Base-by-base conservation (phyloP, 2,329 filamentous ascomycete genomes). In the Emergomyces pasteurianus region DNA sequence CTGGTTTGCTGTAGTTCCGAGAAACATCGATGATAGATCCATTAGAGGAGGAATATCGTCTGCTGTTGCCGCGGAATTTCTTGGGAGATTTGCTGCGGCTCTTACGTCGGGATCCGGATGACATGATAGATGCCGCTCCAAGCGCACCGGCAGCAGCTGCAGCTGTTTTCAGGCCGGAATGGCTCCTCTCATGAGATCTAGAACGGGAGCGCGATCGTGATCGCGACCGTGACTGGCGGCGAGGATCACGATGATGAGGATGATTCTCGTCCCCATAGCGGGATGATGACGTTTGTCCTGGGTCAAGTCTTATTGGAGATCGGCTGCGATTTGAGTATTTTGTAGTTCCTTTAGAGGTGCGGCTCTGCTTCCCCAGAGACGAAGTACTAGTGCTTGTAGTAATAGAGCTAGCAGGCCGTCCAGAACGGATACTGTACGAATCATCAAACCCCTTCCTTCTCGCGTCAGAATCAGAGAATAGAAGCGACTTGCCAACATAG, bases 11-110 rank as follows among this genome's bases (percentile, higher is more conserved):
- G 58, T 79, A 78, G 54, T 78, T 75, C 46, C 79, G 80, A 56
- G 86, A 88, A 58, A 90, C 85, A 67, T 90, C 86, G 59, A 89
- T 73, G 60, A 85, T 78, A 1, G 85, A 87, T 18, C 80, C 80
- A 43, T 79, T 83, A 60, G 78, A 82, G 26, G 78, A 81, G n/a
- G 66, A 71, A 63, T 71, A 75, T 64, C 65, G 68, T 58, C 61
- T 62, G 66, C 55, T 66, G 64, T 60, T 62, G 66, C 55, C 65
- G 64, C 50, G 38, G 9, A 59, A 43, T 54, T 70, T 72, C 21
- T 68, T 70, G 7, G 72, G 71, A 7, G 76, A 77, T 40, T 67
- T 70, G 57, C 71, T 75, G 23, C 73, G 71, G 62, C 69, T 69
- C 56, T 65, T 61, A 46, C 64, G 67, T 43, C 64, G 60, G 53